These are phyloP conservation scores for Colletotrichum lini DNA, from an alignment of 2,329 filamentous ascomycete species.

Conservation along the genomic window DNA sequence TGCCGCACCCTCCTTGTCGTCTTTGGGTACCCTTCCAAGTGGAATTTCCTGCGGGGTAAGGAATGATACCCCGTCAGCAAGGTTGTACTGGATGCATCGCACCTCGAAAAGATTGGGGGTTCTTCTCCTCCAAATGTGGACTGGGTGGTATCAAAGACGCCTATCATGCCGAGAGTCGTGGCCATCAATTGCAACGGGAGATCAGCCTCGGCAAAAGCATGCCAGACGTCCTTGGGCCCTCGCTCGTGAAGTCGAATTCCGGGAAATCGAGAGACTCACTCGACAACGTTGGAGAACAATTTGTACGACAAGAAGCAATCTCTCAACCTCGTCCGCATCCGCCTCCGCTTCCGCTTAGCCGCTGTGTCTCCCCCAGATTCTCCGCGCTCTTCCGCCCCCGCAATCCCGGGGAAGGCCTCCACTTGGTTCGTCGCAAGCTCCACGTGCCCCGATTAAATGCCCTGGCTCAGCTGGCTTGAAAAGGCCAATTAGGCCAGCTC, in stretches of 20 bases:
- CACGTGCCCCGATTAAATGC: constrained; percentile 23
- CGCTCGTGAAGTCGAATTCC: background rate
- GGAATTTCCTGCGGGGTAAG: constrained; percentile 34
- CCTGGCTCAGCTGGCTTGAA: constrained; percentile 1
- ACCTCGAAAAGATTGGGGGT: background rate
- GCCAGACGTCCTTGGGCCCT: too few relatives aligned
- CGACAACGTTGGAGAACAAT: background rate
- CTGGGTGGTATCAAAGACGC: constrained; percentile 26
- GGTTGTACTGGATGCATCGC: constrained; percentile 1
- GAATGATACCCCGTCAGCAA: constrained; percentile 10
- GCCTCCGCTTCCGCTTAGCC: background rate
- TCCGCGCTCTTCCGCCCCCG: constrained; percentile 24
- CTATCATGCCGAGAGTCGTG: background rate
- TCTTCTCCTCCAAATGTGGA: constrained; percentile 39
- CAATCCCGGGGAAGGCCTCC: constrained; percentile 36
- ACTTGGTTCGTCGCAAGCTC: constrained; percentile 20
- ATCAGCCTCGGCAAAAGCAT: background rate
- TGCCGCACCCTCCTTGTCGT: constrained; percentile 19
- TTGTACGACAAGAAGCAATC: background rate
- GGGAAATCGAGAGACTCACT: background rate
- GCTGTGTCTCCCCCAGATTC: constrained; percentile 31
- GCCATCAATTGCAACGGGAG: constrained; percentile 15
- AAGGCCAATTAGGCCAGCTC: constrained; percentile 19
- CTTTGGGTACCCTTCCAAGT: constrained; percentile 11
- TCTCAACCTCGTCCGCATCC: background rate